Base-by-base conservation (phyloP, 352 stramenopile genomes). In the Phytophthora pinifolia region DNA sequence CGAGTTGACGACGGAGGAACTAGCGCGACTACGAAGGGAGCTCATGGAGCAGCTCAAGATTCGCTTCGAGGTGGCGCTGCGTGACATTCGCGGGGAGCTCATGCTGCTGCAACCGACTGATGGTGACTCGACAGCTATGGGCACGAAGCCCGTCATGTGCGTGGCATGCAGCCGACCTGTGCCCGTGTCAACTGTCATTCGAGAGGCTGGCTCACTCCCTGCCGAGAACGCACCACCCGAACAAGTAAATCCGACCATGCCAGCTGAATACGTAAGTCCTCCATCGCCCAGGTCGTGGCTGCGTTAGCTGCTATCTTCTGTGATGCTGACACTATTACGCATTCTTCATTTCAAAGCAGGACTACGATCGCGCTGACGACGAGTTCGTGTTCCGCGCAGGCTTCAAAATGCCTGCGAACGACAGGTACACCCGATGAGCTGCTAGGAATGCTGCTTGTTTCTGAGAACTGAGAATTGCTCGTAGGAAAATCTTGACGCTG, bases 351-450 rank as follows among this genome's bases (percentile, higher is more conserved):
- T 27, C 22, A 27, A 27, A 27, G 22, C 61, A 80, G 72, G 81
- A 88, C 15, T 79, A 76, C 22, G 78, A 92, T 32, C 79, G 75
- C 30, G 63, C 53, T 1, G 81, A 89, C 37, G 76, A 89, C n/a
- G 84, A 91, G 13, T 92, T 77, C 57, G 84, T 92, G 2, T 94
- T 76, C 59, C 82, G 82, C 20, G 83, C 74, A 15, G 82, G 82
- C n/a, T 94, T 92, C 54, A 83, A 85, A 50, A 94, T 92, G 82
- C 82, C 84, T 29, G 79, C 78, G 5, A 83, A 76, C 49, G 82
- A 94, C 46, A 70, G 76, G 83, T 90, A 65, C 42, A 46, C 34
- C 5, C 38, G 35, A 12, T 52, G 30, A 56, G 41, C 43, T 8
- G 14, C 6, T 33, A 33, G 32, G 17, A 27, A 13, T 31, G n/a